Base-by-base conservation (phyloP, 2,329 filamentous ascomycete species). In the Alternaria viburni region DNA sequence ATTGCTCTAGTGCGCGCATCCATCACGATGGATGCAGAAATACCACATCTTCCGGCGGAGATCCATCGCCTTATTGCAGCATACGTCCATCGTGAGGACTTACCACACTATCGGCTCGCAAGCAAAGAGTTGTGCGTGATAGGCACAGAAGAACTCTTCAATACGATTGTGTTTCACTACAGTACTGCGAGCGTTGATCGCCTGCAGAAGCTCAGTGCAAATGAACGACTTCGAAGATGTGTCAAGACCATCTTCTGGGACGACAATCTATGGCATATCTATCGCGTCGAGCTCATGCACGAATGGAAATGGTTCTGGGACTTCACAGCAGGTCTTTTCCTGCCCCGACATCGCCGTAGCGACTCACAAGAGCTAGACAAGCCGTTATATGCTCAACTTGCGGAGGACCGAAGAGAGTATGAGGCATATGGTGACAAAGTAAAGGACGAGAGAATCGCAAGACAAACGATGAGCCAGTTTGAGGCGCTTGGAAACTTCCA, bases 191-290 rank as follows among this genome's bases (percentile, higher is more conserved):
- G 62, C 49, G 15, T 68, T 3, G 51, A 61, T 8, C 62, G 61
- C 25, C 21, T 68, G n/a, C 52, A 51, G 5, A 12, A 41, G 4
- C 61, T 71, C 21, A 50, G 52, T 46, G 12, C 30, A 5, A 36
- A 49, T 46, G 32, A 59, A 4, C 44, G 63, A 17, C 52, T 69
- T 12, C 59, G 56, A n/a, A 60, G 28, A 25, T 43, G 47, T 25
- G 66, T 68, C 2, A 54, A 57, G 8, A 59, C 61, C n/a, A 19
- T 70, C 7, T 46, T 65, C 15, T 62, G 63, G 61, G 69, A 71
- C n/a, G 32, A 49, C 25, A 68, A 61, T 15, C n/a, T 36, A 5
- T 36, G 32, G 32, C 32, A 41, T 11, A 41, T 41, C 11, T 41
- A 36, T n/a, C 36, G 36, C 23, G 1, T 69, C 60, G 63, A 62